phyloP scores from a whole-genome alignment of 345 rosid species.

The Toxicodendron radicans region DNA sequence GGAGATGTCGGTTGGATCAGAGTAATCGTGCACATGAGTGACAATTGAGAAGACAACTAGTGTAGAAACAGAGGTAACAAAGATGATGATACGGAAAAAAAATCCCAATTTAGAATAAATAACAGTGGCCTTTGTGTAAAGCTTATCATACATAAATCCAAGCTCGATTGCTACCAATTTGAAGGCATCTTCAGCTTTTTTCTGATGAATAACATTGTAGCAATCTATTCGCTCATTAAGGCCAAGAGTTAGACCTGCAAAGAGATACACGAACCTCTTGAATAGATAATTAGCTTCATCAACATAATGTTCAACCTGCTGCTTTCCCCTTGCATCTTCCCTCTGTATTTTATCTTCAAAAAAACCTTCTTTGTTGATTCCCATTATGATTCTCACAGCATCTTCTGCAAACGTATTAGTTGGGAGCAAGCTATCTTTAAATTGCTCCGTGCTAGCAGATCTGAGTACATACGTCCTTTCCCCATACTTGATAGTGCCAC shows the following conservation, averaged over 20 bases:
- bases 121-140: constrained; percentile 14
- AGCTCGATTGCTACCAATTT: constrained; percentile 13
- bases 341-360: background rate
- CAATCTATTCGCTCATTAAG: background rate
- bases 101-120: constrained; percentile 14
- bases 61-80: constrained; percentile 4
- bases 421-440: constrained; percentile 24
- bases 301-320: background rate
- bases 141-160: too few relatives aligned
- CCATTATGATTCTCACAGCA: constrained; percentile 25
- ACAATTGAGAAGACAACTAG: background rate
- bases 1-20: background rate
- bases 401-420: constrained; percentile 17
- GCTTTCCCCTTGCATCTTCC: background rate
- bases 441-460: constrained; percentile 32
- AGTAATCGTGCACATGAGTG: background rate
- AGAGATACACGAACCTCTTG: background rate
- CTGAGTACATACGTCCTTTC: too few relatives aligned
- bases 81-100: background rate
- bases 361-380: background rate
- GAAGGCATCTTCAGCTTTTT: constrained; percentile 18
- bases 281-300: background rate
- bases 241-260: background rate
- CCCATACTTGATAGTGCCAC: too few relatives aligned
- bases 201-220: background rate